Percentiles rank a stretch among this genome's conserved stretches.
These are phyloP conservation scores for Tetradesmus obliquus DNA, from an alignment of 139 green algal genomes.

Conservation along the genomic window DNA sequence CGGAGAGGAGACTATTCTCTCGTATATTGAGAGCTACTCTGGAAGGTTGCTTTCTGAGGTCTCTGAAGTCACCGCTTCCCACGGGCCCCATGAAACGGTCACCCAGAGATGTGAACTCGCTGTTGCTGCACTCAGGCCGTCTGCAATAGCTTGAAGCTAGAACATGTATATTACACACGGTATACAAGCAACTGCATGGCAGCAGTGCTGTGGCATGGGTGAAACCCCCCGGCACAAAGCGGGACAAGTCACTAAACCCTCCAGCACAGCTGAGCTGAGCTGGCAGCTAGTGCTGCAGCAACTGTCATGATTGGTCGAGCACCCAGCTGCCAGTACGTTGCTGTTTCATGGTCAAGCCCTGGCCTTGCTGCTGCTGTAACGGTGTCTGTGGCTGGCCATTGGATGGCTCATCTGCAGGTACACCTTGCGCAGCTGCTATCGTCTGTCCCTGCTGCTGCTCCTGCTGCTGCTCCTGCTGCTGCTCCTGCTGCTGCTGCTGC, in stretches of 20 bases:
- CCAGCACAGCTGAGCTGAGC: too few species aligned
- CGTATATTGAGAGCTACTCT: background rate
- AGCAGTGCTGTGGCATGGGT: too few species aligned
- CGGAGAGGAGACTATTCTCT: background rate
- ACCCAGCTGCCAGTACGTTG: background rate
- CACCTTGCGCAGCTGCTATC: background rate
- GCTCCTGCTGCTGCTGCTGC: background rate
- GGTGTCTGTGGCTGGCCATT: background rate
- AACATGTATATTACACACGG: too few species aligned
- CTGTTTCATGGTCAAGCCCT: slow-evolving; percentile 13
- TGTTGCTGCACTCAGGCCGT: too few species aligned
- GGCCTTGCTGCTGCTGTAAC: slow-evolving; percentile 9
- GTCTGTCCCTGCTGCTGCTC: background rate
- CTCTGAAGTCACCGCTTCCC: background rate
- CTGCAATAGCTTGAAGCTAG: too few species aligned
- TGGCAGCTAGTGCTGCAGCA: background rate
- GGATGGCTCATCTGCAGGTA: background rate
- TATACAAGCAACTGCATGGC: too few species aligned
- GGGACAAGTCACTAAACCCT: too few species aligned
- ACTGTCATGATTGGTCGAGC: background rate
- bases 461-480: slow-evolving; percentile 12
- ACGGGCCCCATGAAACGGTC: background rate
- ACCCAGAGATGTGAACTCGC: background rate
- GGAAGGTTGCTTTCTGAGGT: background rate
- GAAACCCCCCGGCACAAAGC: too few species aligned